These are phyloP conservation scores for Candida loeiensis DNA, from an alignment of 805 yeast genomes.

Conservation along the genomic window DNA sequence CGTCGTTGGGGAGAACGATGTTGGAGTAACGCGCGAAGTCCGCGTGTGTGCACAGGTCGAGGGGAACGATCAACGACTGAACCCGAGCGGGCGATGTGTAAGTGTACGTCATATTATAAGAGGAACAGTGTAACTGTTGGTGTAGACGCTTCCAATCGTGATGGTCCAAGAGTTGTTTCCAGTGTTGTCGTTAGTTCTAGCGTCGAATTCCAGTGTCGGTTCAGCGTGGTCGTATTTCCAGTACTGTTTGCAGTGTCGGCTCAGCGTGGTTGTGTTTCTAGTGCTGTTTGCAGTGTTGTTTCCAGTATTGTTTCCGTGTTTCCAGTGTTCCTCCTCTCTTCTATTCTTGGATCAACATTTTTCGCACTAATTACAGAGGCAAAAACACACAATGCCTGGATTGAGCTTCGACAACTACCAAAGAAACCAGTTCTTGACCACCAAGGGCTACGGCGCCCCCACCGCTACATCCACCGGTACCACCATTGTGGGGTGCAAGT, in stretches of 20 bases:
- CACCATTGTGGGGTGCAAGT: constrained; percentile 96
- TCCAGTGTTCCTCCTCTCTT: background rate
- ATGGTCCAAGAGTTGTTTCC: too few species aligned
- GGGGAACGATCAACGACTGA: constrained; percentile 64
- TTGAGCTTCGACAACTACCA: constrained; percentile 90
- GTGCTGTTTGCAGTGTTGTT: too few species aligned
- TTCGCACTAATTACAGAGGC: constrained; percentile 3
- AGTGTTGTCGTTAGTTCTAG: too few species aligned
- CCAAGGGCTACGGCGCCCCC: constrained; percentile 74
- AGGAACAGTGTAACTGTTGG: background rate
- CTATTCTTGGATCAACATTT: background rate
- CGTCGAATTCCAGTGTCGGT: too few species aligned
- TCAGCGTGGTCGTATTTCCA: too few species aligned
- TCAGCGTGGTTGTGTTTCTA: too few species aligned
- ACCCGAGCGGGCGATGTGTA: constrained; percentile 67
- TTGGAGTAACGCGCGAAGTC: constrained; percentile 43
- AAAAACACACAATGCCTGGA: constrained; percentile 63
- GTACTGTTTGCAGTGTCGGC: too few species aligned
- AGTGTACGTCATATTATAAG: background rate
- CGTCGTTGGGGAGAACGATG: constrained; percentile 45
- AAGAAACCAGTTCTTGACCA: constrained; percentile 73
- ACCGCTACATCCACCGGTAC: constrained; percentile 97
- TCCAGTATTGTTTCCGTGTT: background rate
- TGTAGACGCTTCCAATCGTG: too few species aligned
- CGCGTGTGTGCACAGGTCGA: constrained; percentile 44